Conservation (phyloP, 2,329 filamentous ascomycete species). For the Cercospora zeina region DNA sequence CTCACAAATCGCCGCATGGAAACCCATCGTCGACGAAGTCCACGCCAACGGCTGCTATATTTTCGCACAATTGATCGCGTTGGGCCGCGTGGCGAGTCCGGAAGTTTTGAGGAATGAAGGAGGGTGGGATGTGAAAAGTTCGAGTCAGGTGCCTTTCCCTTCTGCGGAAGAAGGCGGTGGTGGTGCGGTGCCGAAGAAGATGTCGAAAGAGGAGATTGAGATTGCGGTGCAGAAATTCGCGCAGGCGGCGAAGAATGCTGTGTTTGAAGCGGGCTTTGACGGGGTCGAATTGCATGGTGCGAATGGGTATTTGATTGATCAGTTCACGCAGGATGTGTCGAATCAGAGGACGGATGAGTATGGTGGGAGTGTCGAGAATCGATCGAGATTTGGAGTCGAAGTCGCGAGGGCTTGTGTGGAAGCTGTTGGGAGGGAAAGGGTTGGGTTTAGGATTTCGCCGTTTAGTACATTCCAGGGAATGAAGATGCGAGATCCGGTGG, state of each 20-base stretch:
- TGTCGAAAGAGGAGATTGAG: conserved; percentile 45
- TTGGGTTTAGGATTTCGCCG: conserved; percentile 60
- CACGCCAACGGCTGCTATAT: conserved; percentile 55
- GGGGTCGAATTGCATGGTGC: conserved; percentile 56
- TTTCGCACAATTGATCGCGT: conserved; percentile 49
- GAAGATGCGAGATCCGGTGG: conserved; percentile 59
- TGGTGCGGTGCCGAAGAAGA: conserved; percentile 19
- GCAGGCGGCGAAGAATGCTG: conserved; percentile 46
- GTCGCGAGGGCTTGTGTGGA: conserved; percentile 52
- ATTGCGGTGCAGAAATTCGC: conserved; percentile 42
- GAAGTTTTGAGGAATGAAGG: neutral
- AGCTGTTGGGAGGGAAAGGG: conserved; percentile 49
- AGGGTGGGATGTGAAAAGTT: neutral
- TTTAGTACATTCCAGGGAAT: conserved; percentile 62
- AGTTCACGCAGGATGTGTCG: conserved; percentile 60
- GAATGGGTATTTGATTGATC: conserved; percentile 58
- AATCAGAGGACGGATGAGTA: conserved; percentile 54
- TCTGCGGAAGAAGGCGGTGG: neutral
- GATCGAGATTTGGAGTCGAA: conserved; percentile 54
- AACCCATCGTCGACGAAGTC: conserved; percentile 53
- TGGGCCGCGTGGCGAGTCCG: conserved; percentile 49
- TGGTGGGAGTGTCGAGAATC: conserved; percentile 51
- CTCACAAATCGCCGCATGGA: conserved; percentile 54
- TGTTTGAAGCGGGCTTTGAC: conserved; percentile 56
- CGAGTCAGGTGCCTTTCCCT: neutral